Conservation (phyloP, 2,329 filamentous ascomycete species). For the Penicillium digitatum region DNA sequence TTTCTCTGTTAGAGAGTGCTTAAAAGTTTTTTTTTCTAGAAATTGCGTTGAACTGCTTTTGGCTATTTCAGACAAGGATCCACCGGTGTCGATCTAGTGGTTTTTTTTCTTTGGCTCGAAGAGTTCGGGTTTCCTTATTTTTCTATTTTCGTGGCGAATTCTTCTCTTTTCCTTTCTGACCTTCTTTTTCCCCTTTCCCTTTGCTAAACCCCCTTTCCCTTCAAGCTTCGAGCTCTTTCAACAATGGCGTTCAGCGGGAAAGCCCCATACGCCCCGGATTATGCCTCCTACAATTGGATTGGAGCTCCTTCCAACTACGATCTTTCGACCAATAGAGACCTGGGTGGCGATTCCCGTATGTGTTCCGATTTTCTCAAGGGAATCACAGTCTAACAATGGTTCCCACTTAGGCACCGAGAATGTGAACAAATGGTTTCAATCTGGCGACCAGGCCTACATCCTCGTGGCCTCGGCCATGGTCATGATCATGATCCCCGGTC, state of each 20-base stretch:
- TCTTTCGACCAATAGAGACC: slow-evolving; percentile 51
- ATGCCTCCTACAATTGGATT: slow-evolving; percentile 50
- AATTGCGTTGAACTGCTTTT: slow-evolving; percentile 6
- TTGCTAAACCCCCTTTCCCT: not conserved
- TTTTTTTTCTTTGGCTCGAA: slow-evolving; percentile 8
- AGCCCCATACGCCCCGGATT: slow-evolving; percentile 38
- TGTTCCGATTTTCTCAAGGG: slow-evolving; percentile 19
- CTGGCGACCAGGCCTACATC: slow-evolving; percentile 93
- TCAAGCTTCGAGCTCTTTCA: slow-evolving; percentile 2
- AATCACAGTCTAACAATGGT: slow-evolving; percentile 3
- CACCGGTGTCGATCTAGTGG: slow-evolving; percentile 23
- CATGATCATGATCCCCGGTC: slow-evolving; percentile 91
- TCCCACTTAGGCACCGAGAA: slow-evolving; percentile 66
- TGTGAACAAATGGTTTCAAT: slow-evolving; percentile 90
- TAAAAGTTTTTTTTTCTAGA: not conserved
- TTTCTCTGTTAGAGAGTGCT: not conserved
- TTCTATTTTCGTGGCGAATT: slow-evolving; percentile 28
- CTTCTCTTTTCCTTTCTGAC: slow-evolving; percentile 8
- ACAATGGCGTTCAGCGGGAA: slow-evolving; percentile 31
- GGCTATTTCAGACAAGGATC: slow-evolving; percentile 16
- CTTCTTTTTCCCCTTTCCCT: slow-evolving; percentile 10
- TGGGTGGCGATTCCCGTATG: slow-evolving; percentile 77
- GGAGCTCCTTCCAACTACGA: slow-evolving; percentile 44
- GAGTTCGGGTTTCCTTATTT: slow-evolving; percentile 18
- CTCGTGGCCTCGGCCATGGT: slow-evolving; percentile 88